A percentile compares a stretch with the other conserved stretches of the same genome.
These are phyloP conservation scores for Letharia columbiana DNA, from an alignment of 495 filamentous ascomycete genomes.

Conservation along the genomic window DNA sequence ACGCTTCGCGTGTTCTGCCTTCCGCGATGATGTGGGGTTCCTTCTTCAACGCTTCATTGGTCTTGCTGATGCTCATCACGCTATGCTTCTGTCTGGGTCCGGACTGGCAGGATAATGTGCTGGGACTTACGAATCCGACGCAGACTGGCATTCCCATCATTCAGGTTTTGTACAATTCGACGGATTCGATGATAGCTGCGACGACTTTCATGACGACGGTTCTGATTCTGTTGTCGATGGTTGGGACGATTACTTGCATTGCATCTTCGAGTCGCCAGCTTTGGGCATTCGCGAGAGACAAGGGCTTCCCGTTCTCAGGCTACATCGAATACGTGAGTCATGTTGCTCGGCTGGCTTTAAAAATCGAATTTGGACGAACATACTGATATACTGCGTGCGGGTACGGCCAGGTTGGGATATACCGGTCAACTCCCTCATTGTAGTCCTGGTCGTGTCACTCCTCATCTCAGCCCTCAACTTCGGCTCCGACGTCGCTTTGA, in stretches of 20 bases:
- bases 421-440: slow-evolving; percentile 40
- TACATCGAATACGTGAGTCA: not conserved
- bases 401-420: slow-evolving; percentile 32
- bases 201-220: not conserved
- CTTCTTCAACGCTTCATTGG: slow-evolving; percentile 41
- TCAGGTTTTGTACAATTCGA: not conserved
- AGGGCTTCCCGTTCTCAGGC: not conserved
- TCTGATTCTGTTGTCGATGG: not conserved
- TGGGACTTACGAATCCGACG: slow-evolving; percentile 16
- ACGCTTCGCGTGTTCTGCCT: not conserved
- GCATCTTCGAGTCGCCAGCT: not conserved
- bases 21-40: slow-evolving; percentile 33
- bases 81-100: slow-evolving; percentile 43
- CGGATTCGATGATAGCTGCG: not conserved
- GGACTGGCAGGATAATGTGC: slow-evolving; percentile 30
- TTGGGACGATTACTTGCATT: not conserved
- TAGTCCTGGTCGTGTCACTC: slow-evolving; percentile 39
- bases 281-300: not conserved
- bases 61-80: slow-evolving; percentile 46
- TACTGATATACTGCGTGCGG: not conserved
- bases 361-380: too few relatives aligned
- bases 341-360: not conserved
- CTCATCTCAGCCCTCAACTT: slow-evolving; percentile 48
- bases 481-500: slow-evolving; percentile 42
- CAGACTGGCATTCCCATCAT: slow-evolving; percentile 17